A percentile compares a stretch with the other conserved stretches of the same genome.
Conservation (phyloP, 2,329 filamentous ascomycete genomes). For the Epichloe festucae region DNA sequence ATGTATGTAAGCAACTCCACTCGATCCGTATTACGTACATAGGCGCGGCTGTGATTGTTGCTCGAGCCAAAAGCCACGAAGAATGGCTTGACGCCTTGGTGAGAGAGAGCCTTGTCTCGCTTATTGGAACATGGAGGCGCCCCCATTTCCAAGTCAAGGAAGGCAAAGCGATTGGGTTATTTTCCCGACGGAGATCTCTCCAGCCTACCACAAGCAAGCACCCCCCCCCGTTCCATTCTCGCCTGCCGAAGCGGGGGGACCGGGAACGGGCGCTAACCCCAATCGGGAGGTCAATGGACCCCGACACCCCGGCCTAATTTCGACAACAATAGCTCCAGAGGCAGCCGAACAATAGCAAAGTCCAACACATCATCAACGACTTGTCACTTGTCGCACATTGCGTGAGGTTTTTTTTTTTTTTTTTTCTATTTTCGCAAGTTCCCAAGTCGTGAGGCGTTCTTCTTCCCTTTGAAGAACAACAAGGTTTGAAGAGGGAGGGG, state of each 20-base stretch:
- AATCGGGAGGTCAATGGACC: conserved; percentile 14
- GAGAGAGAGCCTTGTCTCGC: background rate
- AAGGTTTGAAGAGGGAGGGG: background rate
- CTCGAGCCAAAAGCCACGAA: background rate
- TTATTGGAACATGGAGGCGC: too few species aligned
- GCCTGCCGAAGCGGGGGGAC: conserved; percentile 1
- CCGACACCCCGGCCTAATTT: conserved; percentile 9
- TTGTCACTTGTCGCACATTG: background rate
- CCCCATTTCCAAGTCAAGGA: background rate
- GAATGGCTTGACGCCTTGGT: too few species aligned
- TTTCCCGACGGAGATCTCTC: background rate
- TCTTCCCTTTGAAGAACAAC: background rate
- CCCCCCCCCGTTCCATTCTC: background rate
- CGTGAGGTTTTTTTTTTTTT: too few species aligned
- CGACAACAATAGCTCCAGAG: conserved; percentile 20
- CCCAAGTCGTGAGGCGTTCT: background rate
- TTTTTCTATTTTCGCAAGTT: background rate
- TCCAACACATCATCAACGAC: background rate
- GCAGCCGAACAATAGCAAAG: conserved; percentile 17
- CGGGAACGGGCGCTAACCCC: conserved; percentile 17
- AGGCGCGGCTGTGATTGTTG: background rate
- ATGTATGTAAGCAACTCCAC: background rate
- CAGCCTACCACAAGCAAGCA: background rate
- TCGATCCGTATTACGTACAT: background rate
- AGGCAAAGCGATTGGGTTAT: background rate